Conservation (phyloP, 371 early-diverging fungal species). For the Lichtheimia ramosa region DNA sequence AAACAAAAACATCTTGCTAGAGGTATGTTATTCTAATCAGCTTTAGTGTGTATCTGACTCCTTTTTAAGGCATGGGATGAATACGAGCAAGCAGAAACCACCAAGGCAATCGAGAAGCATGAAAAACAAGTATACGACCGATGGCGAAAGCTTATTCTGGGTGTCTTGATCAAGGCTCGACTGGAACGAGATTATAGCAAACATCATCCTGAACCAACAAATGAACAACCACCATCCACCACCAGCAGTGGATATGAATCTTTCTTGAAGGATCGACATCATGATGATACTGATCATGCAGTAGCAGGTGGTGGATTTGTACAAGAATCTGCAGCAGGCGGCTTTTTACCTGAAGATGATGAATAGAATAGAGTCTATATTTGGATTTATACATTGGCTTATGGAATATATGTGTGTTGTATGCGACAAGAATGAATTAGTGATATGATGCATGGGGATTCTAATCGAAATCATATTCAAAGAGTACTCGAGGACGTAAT, state of each 20-base stretch:
- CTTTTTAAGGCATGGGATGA: conserved; percentile 50
- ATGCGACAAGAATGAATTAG: too few species aligned
- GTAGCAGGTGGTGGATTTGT: conserved; percentile 13
- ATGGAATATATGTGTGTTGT: too few species aligned
- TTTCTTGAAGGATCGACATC: conserved; percentile 5
- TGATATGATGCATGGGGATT: background rate
- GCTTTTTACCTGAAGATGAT: conserved; percentile 8
- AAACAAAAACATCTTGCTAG: conserved; percentile 56
- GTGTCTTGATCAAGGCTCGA: conserved; percentile 50
- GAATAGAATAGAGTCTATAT: background rate
- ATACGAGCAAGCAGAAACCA: conserved; percentile 35
- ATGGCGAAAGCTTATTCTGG: conserved; percentile 66
- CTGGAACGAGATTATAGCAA: conserved; percentile 55
- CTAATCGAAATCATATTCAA: conserved; percentile 28
- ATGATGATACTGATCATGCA: background rate
- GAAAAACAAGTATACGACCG: conserved; percentile 48
- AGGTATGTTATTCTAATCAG: conserved; percentile 38
- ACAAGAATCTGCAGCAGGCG: conserved; percentile 6
- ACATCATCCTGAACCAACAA: too few species aligned
- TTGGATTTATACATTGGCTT: too few species aligned
- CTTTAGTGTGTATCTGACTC: background rate
- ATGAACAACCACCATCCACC: background rate
- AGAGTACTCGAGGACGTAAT: conserved; percentile 50
- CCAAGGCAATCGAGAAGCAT: conserved; percentile 50
- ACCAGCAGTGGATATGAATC: conserved; percentile 13